Evolutionary conservation across 305 asterid genomes (phyloP).

Genomic region (Andrographis paniculata): DNA sequence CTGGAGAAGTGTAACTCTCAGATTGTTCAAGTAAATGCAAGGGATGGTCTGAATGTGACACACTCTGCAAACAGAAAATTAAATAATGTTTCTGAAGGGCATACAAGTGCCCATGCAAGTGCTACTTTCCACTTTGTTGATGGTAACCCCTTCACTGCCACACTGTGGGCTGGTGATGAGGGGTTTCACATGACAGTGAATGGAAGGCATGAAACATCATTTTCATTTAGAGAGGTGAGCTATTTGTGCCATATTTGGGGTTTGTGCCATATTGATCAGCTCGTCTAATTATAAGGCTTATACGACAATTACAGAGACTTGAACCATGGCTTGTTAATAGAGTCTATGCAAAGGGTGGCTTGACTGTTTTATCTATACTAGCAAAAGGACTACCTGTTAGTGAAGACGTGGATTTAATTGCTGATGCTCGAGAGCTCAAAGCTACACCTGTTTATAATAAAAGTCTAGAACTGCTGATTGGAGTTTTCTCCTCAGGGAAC

Average conservation of each 20-base stretch:
- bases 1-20: slow-evolving; percentile 61
- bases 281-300: slow-evolving; percentile 9
- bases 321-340: slow-evolving; percentile 86
- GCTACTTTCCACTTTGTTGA: slow-evolving; percentile 59
- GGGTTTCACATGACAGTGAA: slow-evolving; percentile 93
- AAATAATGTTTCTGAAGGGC: slow-evolving; percentile 41
- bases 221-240: slow-evolving; percentile 59
- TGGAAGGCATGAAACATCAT: slow-evolving; percentile 96
- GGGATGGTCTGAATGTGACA: slow-evolving; percentile 32
- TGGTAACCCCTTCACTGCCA: slow-evolving; percentile 81
- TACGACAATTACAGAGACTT: slow-evolving; percentile 53
- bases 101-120: slow-evolving; percentile 35
- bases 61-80: slow-evolving; percentile 28
- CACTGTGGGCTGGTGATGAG: slow-evolving; percentile 83
- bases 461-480: slow-evolving; percentile 53
- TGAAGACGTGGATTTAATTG: slow-evolving; percentile 46
- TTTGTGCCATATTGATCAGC: background rate
- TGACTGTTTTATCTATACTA: slow-evolving; percentile 50
- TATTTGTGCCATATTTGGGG: background rate
- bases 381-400: slow-evolving; percentile 83
- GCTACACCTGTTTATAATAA: slow-evolving; percentile 45
- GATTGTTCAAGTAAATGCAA: slow-evolving; percentile 26
- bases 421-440: slow-evolving; percentile 53
- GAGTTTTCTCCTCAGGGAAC: slow-evolving; percentile 86
- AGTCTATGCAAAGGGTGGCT: slow-evolving; percentile 59